Evolutionary conservation across 768 basidiomycete species (phyloP), one percentile per base, ranked within the genome.

Genomic region (Dacryopinax primogenitus): DNA sequence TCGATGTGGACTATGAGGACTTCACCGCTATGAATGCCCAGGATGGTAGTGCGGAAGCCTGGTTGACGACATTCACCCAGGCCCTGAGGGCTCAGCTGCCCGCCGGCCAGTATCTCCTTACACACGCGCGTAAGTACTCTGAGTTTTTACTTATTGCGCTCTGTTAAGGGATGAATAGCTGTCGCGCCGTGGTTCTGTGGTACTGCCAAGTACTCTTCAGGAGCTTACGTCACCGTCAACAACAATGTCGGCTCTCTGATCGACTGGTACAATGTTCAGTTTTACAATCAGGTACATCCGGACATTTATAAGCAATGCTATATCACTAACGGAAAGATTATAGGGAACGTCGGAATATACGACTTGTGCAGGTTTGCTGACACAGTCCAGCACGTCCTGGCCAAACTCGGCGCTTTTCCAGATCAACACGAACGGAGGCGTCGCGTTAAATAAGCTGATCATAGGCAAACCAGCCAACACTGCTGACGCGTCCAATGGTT

Each of bases 1-100:
- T 87, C 28, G 86, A 88, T 71, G 83, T 90, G 35, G 86, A 88
- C 72, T 28, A 23, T 1, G 64, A 86, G 83, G 86, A 87, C 69
- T 86, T 87, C 69, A 74, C 76, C 68, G 85, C 86, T 0, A 79
- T 86, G 66, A 76, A 84, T 64, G 76, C 75, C 21, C 79, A 81
- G 12, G 74, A 76, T 51, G 83, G 81, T 11, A 74, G 69, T 13
- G 86, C 83, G 1, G 85, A 86, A 74, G 39, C 71, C 3, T 78
- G 77, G 77, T 71, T 78, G 7, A 75, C 73, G 39, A 70, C 73
- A 12, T 77, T 77, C 71, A 78, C 77, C 16, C 67, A 68, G 63
- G 73, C 76, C 64, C 72, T 78, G 2, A 72, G 77, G 26, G 65
- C 67, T 33, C 73, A 76, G 70, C 74, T 78, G 30, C 76, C 77